A percentile compares a stretch with the other conserved stretches of the same genome.
phyloP scores from a whole-genome alignment of 108 stramenopile genomes.

The Pseudonitzschia pungens region DNA sequence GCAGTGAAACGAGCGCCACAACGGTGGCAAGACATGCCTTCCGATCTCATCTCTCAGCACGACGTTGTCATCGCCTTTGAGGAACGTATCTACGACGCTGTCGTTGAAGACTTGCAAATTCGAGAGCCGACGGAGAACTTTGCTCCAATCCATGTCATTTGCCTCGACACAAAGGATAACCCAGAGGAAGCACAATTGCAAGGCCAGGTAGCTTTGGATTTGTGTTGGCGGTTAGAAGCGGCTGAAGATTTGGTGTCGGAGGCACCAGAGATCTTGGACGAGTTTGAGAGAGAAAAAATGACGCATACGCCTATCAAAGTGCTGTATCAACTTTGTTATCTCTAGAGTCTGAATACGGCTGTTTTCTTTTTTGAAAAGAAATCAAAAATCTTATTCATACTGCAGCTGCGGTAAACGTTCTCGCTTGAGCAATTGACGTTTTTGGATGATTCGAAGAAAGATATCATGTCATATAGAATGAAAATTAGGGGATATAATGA shows the following conservation, averaged over 20 bases:
- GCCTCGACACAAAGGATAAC: constrained; percentile 93
- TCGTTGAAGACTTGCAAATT: constrained; percentile 88
- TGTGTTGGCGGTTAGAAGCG: constrained; percentile 84
- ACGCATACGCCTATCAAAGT: constrained; percentile 83
- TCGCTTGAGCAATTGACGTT: too few species aligned
- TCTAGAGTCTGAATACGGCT: constrained; percentile 28
- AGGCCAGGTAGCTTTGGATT: constrained; percentile 77
- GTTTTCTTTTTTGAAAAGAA: neutral
- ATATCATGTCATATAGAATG: too few species aligned
- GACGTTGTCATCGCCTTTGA: constrained; percentile 91
- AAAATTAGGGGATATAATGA: too few species aligned
- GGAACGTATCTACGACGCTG: constrained; percentile 91
- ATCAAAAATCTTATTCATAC: neutral
- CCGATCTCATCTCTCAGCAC: constrained; percentile 58
- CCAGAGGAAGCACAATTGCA: constrained; percentile 86
- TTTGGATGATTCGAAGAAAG: too few species aligned
- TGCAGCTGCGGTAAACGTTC: too few species aligned
- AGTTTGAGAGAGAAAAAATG: constrained; percentile 83
- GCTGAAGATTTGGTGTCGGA: constrained; percentile 62
- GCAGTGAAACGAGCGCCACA: constrained; percentile 85
- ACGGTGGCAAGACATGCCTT: constrained; percentile 87
- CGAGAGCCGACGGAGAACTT: constrained; percentile 89
- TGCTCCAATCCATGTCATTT: constrained; percentile 87
- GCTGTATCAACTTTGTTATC: constrained; percentile 87
- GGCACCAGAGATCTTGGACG: constrained; percentile 79